These are phyloP conservation scores for Nemania sp. DNA, from an alignment of 2,329 filamentous ascomycete genomes.

Conservation along the genomic window DNA sequence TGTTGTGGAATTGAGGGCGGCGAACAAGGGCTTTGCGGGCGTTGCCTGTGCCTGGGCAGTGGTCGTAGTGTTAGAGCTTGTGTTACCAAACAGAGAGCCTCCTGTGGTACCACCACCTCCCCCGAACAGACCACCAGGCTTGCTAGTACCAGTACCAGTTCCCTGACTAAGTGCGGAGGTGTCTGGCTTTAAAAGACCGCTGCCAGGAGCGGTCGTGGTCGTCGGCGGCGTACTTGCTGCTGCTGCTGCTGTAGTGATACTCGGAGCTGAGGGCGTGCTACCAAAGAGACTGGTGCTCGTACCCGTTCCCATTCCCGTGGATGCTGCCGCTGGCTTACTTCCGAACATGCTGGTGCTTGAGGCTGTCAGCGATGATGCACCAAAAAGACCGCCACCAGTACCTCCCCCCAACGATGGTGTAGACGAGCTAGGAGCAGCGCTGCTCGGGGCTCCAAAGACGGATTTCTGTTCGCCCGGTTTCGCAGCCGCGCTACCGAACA, in stretches of 20 bases:
- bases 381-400: constrained; percentile 44
- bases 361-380: constrained; percentile 40
- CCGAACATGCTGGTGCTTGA: constrained; percentile 47
- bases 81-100: constrained; percentile 43
- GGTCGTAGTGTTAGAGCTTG: constrained; percentile 39
- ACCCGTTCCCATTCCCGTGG: constrained; percentile 24
- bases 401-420: constrained; percentile 46
- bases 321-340: constrained; percentile 47
- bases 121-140: constrained; percentile 45
- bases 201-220: constrained; percentile 41
- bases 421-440: constrained; percentile 40
- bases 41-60: constrained; percentile 53
- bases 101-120: constrained; percentile 38
- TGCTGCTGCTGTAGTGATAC: constrained; percentile 41
- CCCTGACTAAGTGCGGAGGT: constrained; percentile 40
- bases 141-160: constrained; percentile 43
- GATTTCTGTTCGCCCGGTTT: constrained; percentile 51
- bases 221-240: constrained; percentile 45
- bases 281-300: constrained; percentile 50
- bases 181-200: constrained; percentile 49
- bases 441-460: constrained; percentile 48
- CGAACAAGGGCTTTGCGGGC: constrained; percentile 62
- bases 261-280: constrained; percentile 44
- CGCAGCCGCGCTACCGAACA: constrained; percentile 53
- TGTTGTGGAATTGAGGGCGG: constrained; percentile 64